Base-by-base conservation (phyloP, 495 filamentous ascomycete species). In the Hypoxylon cercidicola region DNA sequence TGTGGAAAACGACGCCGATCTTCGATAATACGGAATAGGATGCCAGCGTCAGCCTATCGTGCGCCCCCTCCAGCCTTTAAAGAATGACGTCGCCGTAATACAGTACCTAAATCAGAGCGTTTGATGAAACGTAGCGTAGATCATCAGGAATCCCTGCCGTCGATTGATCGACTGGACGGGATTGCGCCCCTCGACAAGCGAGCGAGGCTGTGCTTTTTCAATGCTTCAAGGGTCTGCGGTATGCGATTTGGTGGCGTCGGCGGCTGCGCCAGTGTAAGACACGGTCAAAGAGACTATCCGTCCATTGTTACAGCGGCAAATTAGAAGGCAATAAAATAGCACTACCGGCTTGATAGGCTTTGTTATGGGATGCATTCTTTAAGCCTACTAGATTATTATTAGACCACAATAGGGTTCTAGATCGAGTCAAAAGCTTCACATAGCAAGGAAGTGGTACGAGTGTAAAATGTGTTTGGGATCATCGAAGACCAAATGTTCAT, bases 111-210 rank as follows among this genome's bases (percentile, higher is more conserved):
- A 57, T 45, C 46, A 58, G 64, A 58, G 64, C 64, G 40, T 41
- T 4, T 48, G 4, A 55, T 64, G 65, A 68, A 68, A 68, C 60
- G 44, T 56, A 57, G 54, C 40, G 48, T n/a, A 57, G 47, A 68
- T 68, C 53, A 5, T 37, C 35, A 46, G 12, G 8, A 56, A 63
- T 44, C 59, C 59, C 59, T 63, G 59, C 43, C 34, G 53, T 49
- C 48, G 53, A 58, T 62, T 62, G 21, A 68, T 68, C 34, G 41
- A 68, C 58, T 68, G 64, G 64, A 39, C 18, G 49, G 41, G 43
- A 55, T 2, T 18, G 19, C 12, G 16, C 43, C 35, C 30, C 39
- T 19, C 37, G 10, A 52, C 43, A 20, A 13, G 16, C 16, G 10
- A 55, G 51, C 25, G 64, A 57, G 64, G 64, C 58, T 67, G 64